Base-by-base conservation (phyloP, 345 rosid species). In the Camelina neglecta region DNA sequence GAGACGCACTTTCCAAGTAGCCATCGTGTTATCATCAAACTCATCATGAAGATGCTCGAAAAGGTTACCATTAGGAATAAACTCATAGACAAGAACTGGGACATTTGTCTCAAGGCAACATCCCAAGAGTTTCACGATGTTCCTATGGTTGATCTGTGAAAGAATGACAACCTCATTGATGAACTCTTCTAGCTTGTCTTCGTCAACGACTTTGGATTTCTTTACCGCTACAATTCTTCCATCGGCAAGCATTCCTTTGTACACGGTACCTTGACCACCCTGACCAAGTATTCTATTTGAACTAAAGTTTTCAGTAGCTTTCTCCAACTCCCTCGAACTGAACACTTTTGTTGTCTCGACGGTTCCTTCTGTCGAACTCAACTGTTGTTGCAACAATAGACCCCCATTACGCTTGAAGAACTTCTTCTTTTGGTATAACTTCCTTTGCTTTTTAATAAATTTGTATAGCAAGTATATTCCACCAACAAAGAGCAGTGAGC, bases 111-210 rank as follows among this genome's bases (percentile, higher is more conserved):
- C 65, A 3, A 60, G 65, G 10, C 65, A 60, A 60, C 65, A 60
- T 1, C 65, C 49, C 18, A 60, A 60, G 11, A 60, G 49, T 60
- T 60, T 39, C 18, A 60, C 65, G 33, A 60, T 39, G 49, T 39
- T 60, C 11, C 65, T 39, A 1, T 60, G 65, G 48, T 60, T 60
- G 49, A 39, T 62, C 8, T 60, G 49, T 4, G 67, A 62, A 41
- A 62, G 67, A 62, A 62, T 62, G 4, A 62, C 67, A 62, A 62
- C 67, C 36, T 62, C 67, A 4, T 62, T 62, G 51, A 62, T 62
- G 21, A 62, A 62, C 8, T 62, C 67, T 42, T 62, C 67, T 0
- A 62, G 4, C 36, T 62, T 42, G 36, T 62, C 67, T 62, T 62
- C 36, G 0, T 42, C 67, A 7, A 62, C 67, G 0, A 42, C 36